Percentiles rank a stretch among this genome's conserved stretches.
Evolutionary conservation across 768 basidiomycete genomes (phyloP).

Genomic region (Baorangia bicolor): DNA sequence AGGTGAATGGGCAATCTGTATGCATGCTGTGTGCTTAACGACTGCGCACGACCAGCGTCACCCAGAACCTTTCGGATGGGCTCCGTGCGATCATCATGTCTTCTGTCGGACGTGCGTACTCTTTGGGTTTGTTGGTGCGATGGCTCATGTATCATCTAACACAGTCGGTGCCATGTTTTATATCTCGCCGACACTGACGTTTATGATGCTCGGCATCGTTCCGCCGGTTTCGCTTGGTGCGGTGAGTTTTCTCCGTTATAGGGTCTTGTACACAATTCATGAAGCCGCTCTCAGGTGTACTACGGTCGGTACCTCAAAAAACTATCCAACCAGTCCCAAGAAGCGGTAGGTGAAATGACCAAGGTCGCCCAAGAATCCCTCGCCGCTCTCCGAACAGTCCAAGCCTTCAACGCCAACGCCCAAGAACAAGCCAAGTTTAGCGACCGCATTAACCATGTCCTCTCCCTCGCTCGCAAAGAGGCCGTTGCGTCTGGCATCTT

Average conservation of each 20-base stretch:
- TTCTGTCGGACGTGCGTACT: constrained; percentile 79
- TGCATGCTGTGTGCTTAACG: not conserved
- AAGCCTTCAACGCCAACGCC: constrained; percentile 82
- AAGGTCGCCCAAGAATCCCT: constrained; percentile 87
- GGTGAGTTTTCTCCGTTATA: constrained; percentile 39
- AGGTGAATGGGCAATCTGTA: constrained; percentile 45
- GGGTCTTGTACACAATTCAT: constrained; percentile 8
- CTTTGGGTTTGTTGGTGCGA: not conserved
- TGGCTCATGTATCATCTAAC: not conserved
- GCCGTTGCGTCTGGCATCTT: constrained; percentile 90
- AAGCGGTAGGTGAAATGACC: constrained; percentile 95
- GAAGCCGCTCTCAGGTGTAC: constrained; percentile 60
- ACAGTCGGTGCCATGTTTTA: constrained; percentile 94
- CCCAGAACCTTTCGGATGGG: constrained; percentile 79
- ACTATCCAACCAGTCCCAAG: constrained; percentile 89
- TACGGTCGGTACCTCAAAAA: constrained; percentile 95
- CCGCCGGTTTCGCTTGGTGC: constrained; percentile 86
- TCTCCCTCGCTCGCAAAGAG: constrained; percentile 79
- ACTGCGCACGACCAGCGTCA: constrained; percentile 42
- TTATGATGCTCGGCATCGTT: constrained; percentile 91
- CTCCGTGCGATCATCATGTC: constrained; percentile 87
- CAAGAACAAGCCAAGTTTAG: constrained; percentile 80
- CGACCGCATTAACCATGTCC: constrained; percentile 59
- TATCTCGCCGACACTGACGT: constrained; percentile 82
- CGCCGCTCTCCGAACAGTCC: constrained; percentile 82